Percentiles rank a stretch among this genome's conserved stretches.
These are phyloP conservation scores for Begonia peltatifolia DNA, from an alignment of 306 rosid species.

Conservation along the genomic window DNA sequence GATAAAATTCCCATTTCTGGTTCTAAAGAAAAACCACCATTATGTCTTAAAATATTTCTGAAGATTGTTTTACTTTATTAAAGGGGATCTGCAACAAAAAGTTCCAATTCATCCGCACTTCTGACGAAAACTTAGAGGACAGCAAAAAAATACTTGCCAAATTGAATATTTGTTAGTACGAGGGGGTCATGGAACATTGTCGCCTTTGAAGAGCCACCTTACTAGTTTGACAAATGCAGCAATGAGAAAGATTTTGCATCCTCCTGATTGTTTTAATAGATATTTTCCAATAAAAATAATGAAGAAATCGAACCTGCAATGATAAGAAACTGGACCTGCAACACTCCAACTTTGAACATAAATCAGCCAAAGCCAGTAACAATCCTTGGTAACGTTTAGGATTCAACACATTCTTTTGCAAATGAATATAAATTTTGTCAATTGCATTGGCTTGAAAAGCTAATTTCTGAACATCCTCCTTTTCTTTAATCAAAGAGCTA, in stretches of 20 bases:
- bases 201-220: background rate
- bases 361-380: constrained; percentile 60
- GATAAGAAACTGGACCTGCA: constrained; percentile 75
- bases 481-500: constrained; percentile 54
- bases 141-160: too few relatives aligned
- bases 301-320: constrained; percentile 50
- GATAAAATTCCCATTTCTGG: too few relatives aligned
- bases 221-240: background rate
- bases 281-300: constrained; percentile 5
- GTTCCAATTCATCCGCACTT: too few relatives aligned
- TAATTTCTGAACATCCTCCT: constrained; percentile 75
- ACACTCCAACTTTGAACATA: constrained; percentile 91
- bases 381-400: constrained; percentile 76
- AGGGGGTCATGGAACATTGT: too few relatives aligned
- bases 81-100: too few relatives aligned
- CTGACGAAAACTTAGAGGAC: too few relatives aligned
- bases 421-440: constrained; percentile 53
- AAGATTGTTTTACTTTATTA: too few relatives aligned
- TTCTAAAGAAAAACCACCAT: too few relatives aligned
- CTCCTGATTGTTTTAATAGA: background rate
- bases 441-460: constrained; percentile 92
- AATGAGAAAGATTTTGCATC: background rate
- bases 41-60: too few relatives aligned
- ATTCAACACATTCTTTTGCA: constrained; percentile 33
- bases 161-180: too few relatives aligned